Conservation (phyloP, 768 basidiomycete genomes). For the Pleurotus citrinopileatus region DNA sequence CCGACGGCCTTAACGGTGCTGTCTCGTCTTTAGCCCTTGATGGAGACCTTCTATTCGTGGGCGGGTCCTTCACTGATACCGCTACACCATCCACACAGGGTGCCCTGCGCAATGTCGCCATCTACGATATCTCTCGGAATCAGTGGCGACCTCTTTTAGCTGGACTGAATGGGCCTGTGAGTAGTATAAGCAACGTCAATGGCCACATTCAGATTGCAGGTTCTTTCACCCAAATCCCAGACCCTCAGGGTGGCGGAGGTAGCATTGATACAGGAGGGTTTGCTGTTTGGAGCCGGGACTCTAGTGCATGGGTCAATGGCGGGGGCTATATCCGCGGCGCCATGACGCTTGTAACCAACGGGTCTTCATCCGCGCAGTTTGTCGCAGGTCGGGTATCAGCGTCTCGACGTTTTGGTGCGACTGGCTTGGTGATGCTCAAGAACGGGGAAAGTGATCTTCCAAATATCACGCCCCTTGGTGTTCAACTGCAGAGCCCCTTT, state of each 20-base stretch:
- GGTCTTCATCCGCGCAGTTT: constrained; percentile 57
- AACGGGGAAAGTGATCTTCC: constrained; percentile 60
- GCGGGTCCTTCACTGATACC: constrained; percentile 85
- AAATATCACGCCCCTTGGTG: constrained; percentile 55
- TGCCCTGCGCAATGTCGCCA: constrained; percentile 56
- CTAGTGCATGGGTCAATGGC: constrained; percentile 64
- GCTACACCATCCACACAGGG: constrained; percentile 47
- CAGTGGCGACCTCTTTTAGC: constrained; percentile 68
- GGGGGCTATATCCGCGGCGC: constrained; percentile 73
- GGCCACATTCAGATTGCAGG: constrained; percentile 66
- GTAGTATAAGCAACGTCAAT: constrained; percentile 47
- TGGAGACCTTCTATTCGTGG: constrained; percentile 72
- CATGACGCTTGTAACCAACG: constrained; percentile 68
- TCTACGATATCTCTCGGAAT: constrained; percentile 65
- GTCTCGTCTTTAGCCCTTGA: constrained; percentile 67
- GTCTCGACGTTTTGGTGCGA: constrained; percentile 65
- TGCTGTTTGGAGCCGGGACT: constrained; percentile 68
- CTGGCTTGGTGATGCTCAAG: constrained; percentile 75
- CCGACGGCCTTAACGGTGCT: constrained; percentile 75
- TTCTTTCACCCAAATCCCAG: constrained; percentile 59
- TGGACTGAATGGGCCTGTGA: constrained; percentile 79
- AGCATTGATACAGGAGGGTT: constrained; percentile 54
- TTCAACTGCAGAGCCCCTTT: constrained; percentile 45
- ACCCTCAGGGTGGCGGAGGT: constrained; percentile 26
- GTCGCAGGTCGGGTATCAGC: constrained; percentile 65